Evolutionary conservation across 208 protist species (phyloP), one percentile per base, ranked within the genome.

Genomic region (Leishmania arabica): DNA sequence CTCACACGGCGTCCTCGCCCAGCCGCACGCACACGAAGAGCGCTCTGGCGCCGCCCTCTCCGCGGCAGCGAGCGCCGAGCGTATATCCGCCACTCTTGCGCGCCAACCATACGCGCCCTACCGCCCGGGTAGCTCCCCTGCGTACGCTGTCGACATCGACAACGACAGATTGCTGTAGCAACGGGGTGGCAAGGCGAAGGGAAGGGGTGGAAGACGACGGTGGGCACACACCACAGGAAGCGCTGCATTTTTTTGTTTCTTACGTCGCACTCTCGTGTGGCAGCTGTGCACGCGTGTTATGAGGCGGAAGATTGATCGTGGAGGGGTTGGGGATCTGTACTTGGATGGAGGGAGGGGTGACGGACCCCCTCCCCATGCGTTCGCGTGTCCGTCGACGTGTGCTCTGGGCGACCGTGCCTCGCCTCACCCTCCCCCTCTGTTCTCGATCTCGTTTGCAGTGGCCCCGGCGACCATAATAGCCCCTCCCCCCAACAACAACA

Each of bases 91-190:
- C 34, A 81, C 77, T 17, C 62, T 85, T 2, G 31, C 69, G 24
- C 75, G 68, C 13, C 58, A 79, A 42, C 75, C 60, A 13, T 91
- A 89, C 70, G 82, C 82, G 5, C 76, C 37, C 45, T 91, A 87
- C 72, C 79, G 77, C 58, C 85, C 88, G 6, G 88, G 88, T 11
- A 78, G 80, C 19, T 84, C 79, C 6, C 56, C 84, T 6, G 75
- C 70, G 47, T 72, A 76, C 9, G 85, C 88, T 8, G 82, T 91
- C 31, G 81, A 84, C 5, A 73, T 91, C 9, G 88, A 88, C 73
- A 77, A 80, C 9, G 78, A 82, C 8, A 71, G 45, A 11, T 81
- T 70, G 24, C 70, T 70, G 51, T 83, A 72, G 75, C 7, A n/a
- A 8, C 11, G 19, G 54, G 11, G n/a, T 11, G 51, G 40, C 17